These are phyloP conservation scores for Lipomyces japonicus DNA, from an alignment of 805 yeast genomes.

Conservation along the genomic window DNA sequence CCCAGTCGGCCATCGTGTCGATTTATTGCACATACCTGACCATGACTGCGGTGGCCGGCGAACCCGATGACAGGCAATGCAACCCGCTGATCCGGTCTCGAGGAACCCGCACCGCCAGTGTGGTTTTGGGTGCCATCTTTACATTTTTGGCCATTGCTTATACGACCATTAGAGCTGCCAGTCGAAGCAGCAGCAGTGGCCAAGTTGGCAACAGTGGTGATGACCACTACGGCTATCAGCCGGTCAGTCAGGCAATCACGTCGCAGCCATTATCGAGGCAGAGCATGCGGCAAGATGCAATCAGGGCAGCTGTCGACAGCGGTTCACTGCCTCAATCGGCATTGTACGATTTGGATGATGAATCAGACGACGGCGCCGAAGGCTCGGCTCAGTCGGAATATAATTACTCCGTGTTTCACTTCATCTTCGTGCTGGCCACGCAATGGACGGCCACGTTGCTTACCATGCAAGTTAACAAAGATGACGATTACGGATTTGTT, in stretches of 20 bases:
- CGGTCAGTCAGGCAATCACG: slow-evolving; percentile 33
- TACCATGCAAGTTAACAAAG: slow-evolving; percentile 76
- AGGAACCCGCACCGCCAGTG: slow-evolving; percentile 86
- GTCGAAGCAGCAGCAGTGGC: slow-evolving; percentile 41
- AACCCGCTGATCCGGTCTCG: slow-evolving; percentile 86
- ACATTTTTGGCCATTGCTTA: slow-evolving; percentile 94
- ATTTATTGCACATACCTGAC: slow-evolving; percentile 88
- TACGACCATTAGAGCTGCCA: slow-evolving; percentile 96
- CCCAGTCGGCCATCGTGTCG: slow-evolving; percentile 94
- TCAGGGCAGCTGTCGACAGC: slow-evolving; percentile 90
- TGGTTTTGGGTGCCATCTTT: slow-evolving; percentile 85
- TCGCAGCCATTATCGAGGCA: slow-evolving; percentile 55
- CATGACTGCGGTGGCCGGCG: slow-evolving; percentile 89
- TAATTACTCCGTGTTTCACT: slow-evolving; percentile 82
- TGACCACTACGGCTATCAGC: slow-evolving; percentile 19
- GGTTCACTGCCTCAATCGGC: slow-evolving; percentile 95
- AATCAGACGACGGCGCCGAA: slow-evolving; percentile 47
- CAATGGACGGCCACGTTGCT: slow-evolving; percentile 93
- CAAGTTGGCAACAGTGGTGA: slow-evolving; percentile 43
- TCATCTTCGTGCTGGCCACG: slow-evolving; percentile 90
- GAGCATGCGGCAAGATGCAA: slow-evolving; percentile 80
- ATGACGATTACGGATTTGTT: slow-evolving; percentile 77
- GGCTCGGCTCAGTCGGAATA: slow-evolving; percentile 58
- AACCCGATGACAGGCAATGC: slow-evolving; percentile 90
- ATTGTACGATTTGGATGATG: slow-evolving; percentile 54